A percentile compares a stretch with the other conserved stretches of the same genome.
These are phyloP conservation scores for Amanita polypyramis DNA, from an alignment of 768 basidiomycete species.

Conservation along the genomic window DNA sequence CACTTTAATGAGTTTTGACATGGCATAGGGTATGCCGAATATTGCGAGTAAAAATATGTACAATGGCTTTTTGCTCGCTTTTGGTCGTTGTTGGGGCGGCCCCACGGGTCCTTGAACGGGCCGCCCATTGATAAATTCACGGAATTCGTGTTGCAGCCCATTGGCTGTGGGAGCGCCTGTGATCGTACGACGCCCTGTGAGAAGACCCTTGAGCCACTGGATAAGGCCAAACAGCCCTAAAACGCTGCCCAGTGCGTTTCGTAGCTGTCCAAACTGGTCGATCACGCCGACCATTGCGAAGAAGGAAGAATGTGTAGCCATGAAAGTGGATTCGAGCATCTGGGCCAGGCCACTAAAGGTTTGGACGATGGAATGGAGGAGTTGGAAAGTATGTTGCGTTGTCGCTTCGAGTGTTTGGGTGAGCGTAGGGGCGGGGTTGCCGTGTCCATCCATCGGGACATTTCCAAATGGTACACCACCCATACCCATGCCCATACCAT, in stretches of 20 bases:
- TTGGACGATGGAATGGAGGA: slow-evolving; percentile 91
- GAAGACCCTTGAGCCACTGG: slow-evolving; percentile 67
- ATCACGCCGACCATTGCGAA: slow-evolving; percentile 96
- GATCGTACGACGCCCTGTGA: slow-evolving; percentile 28
- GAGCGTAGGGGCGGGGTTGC: slow-evolving; percentile 52
- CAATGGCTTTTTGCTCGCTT: slow-evolving; percentile 81
- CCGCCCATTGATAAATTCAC: slow-evolving; percentile 60
- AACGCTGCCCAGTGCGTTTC: slow-evolving; percentile 89
- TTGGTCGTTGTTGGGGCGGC: slow-evolving; percentile 27
- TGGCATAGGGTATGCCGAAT: slow-evolving; percentile 86
- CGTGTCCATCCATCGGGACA: slow-evolving; percentile 41
- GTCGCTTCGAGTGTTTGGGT: slow-evolving; percentile 83
- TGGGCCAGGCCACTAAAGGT: slow-evolving; percentile 93
- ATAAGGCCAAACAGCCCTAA: slow-evolving; percentile 86
- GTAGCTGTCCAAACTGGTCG: slow-evolving; percentile 87
- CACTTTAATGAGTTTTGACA: slow-evolving; percentile 80
- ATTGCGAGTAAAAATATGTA: slow-evolving; percentile 90
- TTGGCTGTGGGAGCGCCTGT: slow-evolving; percentile 14
- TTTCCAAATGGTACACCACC: slow-evolving; percentile 19
- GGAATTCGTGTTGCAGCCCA: slow-evolving; percentile 54
- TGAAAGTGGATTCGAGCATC: slow-evolving; percentile 95
- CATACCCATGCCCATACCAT: slow-evolving; percentile 22
- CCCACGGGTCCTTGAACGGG: slow-evolving; percentile 40
- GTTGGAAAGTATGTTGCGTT: slow-evolving; percentile 86
- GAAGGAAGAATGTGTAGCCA: slow-evolving; percentile 93